These are phyloP conservation scores for Pythium pyrilobum DNA, from an alignment of 352 stramenopile genomes.

Conservation along the genomic window DNA sequence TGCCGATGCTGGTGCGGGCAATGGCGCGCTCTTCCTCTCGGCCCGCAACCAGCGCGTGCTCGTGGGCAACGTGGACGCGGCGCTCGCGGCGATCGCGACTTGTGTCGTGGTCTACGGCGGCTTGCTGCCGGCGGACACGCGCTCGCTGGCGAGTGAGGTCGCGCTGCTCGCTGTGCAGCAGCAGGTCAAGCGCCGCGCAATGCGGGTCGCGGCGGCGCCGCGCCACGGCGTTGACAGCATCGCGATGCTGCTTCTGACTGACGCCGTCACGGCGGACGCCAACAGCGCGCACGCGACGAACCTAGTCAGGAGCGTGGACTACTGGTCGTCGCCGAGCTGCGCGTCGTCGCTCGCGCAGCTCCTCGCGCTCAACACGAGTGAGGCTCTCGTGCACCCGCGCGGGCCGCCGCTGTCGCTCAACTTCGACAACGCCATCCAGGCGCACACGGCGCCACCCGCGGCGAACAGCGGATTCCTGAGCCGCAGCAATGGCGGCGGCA, in stretches of 20 bases:
- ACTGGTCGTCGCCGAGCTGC: conserved; percentile 36
- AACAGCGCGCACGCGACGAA: conserved; percentile 49
- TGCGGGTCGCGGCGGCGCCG: not conserved
- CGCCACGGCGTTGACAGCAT: conserved; percentile 28
- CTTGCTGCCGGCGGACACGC: conserved; percentile 39
- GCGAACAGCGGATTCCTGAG: not conserved
- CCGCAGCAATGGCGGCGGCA: not conserved
- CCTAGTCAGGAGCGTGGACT: conserved; percentile 48
- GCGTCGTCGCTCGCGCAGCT: conserved; percentile 35
- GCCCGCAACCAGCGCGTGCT: conserved; percentile 39
- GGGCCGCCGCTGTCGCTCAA: conserved; percentile 61
- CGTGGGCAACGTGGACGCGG: conserved; percentile 39
- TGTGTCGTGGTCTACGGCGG: conserved; percentile 59
- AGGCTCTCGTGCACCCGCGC: conserved; percentile 69
- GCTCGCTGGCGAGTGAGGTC: conserved; percentile 40
- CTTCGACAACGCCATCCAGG: conserved; percentile 25
- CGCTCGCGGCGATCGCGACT: conserved; percentile 43
- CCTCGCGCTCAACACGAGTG: conserved; percentile 52
- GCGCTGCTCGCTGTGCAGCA: conserved; percentile 32
- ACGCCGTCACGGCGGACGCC: conserved; percentile 45
- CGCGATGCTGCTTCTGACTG: conserved; percentile 46
- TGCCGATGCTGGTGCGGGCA: conserved; percentile 12
- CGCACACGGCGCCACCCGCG: conserved; percentile 6
- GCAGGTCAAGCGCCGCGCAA: conserved; percentile 21
- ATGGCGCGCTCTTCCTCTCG: conserved; percentile 45